Percentiles rank a stretch among this genome's conserved stretches.
Conservation (phyloP, 2,329 filamentous ascomycete species). For the Torrubiellomyces zombiae region DNA sequence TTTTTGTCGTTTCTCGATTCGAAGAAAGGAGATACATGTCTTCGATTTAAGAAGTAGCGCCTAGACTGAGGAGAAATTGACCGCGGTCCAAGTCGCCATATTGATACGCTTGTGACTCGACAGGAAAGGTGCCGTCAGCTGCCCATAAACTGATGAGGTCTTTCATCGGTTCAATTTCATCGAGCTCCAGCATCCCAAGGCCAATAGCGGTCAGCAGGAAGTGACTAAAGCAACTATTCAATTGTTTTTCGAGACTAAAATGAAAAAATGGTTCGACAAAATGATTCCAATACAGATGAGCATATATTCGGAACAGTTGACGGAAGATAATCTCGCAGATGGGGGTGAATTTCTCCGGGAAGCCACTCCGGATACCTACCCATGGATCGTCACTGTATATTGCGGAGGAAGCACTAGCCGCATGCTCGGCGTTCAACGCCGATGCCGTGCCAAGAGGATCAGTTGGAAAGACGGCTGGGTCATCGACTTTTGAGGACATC, state of each 20-base stretch:
- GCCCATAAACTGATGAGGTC: slow-evolving; percentile 78
- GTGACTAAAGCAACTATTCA: slow-evolving; percentile 71
- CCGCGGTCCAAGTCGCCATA: slow-evolving; percentile 31
- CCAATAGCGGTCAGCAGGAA: slow-evolving; percentile 62
- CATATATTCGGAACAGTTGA: slow-evolving; percentile 93
- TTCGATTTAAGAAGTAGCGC: too few relatives aligned
- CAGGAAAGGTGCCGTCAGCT: slow-evolving; percentile 65
- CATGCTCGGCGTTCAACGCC: slow-evolving; percentile 37
- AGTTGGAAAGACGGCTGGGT: slow-evolving; percentile 70
- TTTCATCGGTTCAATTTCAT: slow-evolving; percentile 84
- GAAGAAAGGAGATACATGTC: too few relatives aligned
- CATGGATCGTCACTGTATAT: slow-evolving; percentile 48
- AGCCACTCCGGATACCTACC: slow-evolving; percentile 77
- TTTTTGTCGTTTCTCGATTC: too few relatives aligned
- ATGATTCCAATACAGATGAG: slow-evolving; percentile 90
- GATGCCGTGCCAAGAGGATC: slow-evolving; percentile 50
- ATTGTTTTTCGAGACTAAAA: slow-evolving; percentile 55
- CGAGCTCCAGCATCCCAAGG: slow-evolving; percentile 61
- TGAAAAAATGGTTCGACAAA: slow-evolving; percentile 68
- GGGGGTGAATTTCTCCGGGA: slow-evolving; percentile 66
- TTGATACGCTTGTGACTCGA: slow-evolving; percentile 43
- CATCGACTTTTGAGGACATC: slow-evolving; percentile 84
- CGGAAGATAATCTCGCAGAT: slow-evolving; percentile 83
- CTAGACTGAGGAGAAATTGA: slow-evolving; percentile 5
- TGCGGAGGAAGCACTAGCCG: too few relatives aligned